Evolutionary conservation across 106 monocot species (phyloP).

Genomic region (Dendrobium huoshanense): DNA sequence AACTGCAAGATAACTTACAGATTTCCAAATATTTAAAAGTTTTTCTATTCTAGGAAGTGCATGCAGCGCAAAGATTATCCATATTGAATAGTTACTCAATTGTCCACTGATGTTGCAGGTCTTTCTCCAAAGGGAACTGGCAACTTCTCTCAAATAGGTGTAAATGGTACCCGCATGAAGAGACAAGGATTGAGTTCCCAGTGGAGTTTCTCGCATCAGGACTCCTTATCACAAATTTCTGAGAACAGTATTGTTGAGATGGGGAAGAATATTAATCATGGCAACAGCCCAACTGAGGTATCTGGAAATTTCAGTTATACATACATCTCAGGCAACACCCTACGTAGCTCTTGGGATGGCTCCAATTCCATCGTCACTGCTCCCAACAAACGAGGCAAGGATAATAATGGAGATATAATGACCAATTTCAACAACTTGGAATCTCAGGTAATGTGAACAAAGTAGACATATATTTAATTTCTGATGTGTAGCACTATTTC

Average conservation of each 20-base stretch:
- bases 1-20: too few relatives aligned
- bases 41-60: too few relatives aligned
- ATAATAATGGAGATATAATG: constrained; percentile 28
- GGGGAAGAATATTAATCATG: constrained; percentile 23
- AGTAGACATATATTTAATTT: neutral
- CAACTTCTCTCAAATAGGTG: constrained; percentile 14
- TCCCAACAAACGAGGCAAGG: constrained; percentile 27
- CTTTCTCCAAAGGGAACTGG: constrained; percentile 12
- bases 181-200: constrained; percentile 38
- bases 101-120: neutral
- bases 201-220: constrained; percentile 65
- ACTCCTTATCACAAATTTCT: constrained; percentile 58
- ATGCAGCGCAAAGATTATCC: too few relatives aligned
- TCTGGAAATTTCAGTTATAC: constrained; percentile 23
- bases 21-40: too few relatives aligned
- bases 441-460: constrained; percentile 21
- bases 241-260: constrained; percentile 42
- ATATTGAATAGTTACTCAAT: neutral
- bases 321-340: constrained; percentile 33
- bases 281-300: constrained; percentile 28
- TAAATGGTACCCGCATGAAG: constrained; percentile 16
- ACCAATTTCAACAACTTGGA: constrained; percentile 36
- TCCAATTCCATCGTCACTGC: constrained; percentile 39
- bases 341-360: constrained; percentile 58
- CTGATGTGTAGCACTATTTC: neutral